These are phyloP conservation scores for Hebeloma cylindrosporum DNA, from an alignment of 768 basidiomycete species.

Conservation along the genomic window DNA sequence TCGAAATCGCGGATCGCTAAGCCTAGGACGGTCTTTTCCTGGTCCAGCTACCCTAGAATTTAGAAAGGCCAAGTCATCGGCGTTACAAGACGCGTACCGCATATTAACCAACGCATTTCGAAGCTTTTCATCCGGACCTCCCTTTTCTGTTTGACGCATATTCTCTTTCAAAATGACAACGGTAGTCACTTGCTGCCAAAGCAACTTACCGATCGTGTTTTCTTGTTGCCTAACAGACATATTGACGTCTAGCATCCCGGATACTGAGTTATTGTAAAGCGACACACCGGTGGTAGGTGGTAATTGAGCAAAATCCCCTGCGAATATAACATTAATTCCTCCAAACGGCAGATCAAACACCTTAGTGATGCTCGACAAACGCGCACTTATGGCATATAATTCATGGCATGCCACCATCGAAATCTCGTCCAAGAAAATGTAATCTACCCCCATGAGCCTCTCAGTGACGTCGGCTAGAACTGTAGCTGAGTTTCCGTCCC, in stretches of 20 bases:
- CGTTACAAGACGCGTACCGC: conserved; percentile 32
- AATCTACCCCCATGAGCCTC: conserved; percentile 31
- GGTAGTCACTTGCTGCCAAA: conserved; percentile 36
- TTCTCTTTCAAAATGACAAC: conserved; percentile 36
- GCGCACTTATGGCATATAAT: conserved; percentile 28
- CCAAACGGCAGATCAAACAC: conserved; percentile 28
- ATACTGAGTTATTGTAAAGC: conserved; percentile 14
- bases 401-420: conserved; percentile 41
- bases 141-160: conserved; percentile 29
- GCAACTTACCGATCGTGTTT: conserved; percentile 22
- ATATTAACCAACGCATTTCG: conserved; percentile 31
- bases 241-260: background rate
- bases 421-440: conserved; percentile 44
- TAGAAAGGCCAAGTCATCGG: conserved; percentile 26
- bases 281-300: conserved; percentile 29
- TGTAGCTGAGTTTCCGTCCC: conserved; percentile 1
- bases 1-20: conserved; percentile 19
- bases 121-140: conserved; percentile 25
- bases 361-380: conserved; percentile 21
- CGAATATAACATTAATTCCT: conserved; percentile 43
- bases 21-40: conserved; percentile 12
- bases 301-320: conserved; percentile 48
- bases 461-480: conserved; percentile 16
- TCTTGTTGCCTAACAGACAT: conserved; percentile 17
- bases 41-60: conserved; percentile 22